Evolutionary conservation across 129 eudicot genomes (phyloP), one percentile per base, ranked within the genome.

Genomic region (Heracleum sosnowskyi): DNA sequence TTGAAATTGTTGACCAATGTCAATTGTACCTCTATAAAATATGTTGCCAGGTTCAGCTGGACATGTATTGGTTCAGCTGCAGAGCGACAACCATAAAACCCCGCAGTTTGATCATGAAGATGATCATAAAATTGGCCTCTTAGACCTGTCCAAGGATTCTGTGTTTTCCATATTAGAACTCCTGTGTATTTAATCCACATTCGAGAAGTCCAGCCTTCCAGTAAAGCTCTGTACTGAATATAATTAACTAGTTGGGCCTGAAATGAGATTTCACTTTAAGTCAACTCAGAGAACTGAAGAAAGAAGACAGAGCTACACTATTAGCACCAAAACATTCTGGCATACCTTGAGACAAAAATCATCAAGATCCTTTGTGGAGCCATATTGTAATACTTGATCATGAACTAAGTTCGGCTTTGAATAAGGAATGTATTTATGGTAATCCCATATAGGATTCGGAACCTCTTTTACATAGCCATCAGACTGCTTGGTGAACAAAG

Each of bases 141-240:
- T 3, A 95, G 86, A 75, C 99, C 99, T 4, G 97, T 92, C 99
- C 99, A 95, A 37, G 99, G 99, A 76, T 95, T 95, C 78, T 91
- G 97, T 15, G 90, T 95, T 85, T 95, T 95, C 99, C 97, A 95
- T 39, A 95, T 95, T 66, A 95, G 51, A 80, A 95, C 96, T 33
- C 99, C 99, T 0, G 99, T 95, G 85, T 90, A 90, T 74, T 92
- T 95, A 78, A 84, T 95, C 99, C 99, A 95, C 99, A 95, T 95
- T 12, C 87, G 92, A 13, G 99, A 95, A 53, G 96, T 90, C 94
- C 95, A 95, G 40, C 99, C 99, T 84, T 73, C 99, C 40, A 95
- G 82, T 22, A 95, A 85, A 40, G 99, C 99, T 86, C 95, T 88
- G 76, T 95, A 95, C 75, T 95, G 99, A 60, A 88, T 73, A 79